Base-by-base conservation (phyloP, 116 monocot species). In the Iris pallida region DNA sequence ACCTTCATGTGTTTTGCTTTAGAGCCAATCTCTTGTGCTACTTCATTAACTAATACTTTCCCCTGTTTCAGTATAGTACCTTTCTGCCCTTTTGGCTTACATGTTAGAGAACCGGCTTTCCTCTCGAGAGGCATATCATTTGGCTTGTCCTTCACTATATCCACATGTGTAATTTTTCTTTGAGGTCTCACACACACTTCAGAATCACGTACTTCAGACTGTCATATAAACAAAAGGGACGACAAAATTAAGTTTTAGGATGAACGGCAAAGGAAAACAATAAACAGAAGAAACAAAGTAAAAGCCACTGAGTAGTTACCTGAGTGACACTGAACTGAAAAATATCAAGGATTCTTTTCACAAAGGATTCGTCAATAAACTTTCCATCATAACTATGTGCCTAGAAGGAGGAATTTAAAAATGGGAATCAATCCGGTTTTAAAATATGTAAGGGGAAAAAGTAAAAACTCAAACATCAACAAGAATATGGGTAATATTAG, bases 301-400 rank as follows among this genome's bases (percentile, higher is more conserved):
- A 73, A 16, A 1, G 46, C 68, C 3, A 70, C n/a, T n/a, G n/a
- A n/a, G n/a, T n/a, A 65, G 8, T 2, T 47, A 81, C 81, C 78
- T 61, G 52, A 63, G 69, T 5, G 45, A 71, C 59, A 68, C 7
- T 51, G 59, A 52, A 52, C 20, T 69, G 70, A 78, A 80, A 70
- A 54, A 55, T 61, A 68, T 59, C 46, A 59, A 90, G 76, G 48
- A 94, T 78, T 66, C 65, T 85, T 60, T 72, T 85, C 2, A 81
- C 73, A 62, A 94, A 80, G 57, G 9, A 62, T 68, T 77, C 86
- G 53, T 73, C 59, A 20, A 76, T 69, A 48, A 83, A 78, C 4
- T 63, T 58, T 61, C 55, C 53, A 45, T 17, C 57, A 59, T 16
- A 42, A 66, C 17, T 49, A 48, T 63, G 48, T 51, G 61, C 58